Conservation (phyloP, 1,139 yeast species). For the Zygosaccharomyces sapae region DNA sequence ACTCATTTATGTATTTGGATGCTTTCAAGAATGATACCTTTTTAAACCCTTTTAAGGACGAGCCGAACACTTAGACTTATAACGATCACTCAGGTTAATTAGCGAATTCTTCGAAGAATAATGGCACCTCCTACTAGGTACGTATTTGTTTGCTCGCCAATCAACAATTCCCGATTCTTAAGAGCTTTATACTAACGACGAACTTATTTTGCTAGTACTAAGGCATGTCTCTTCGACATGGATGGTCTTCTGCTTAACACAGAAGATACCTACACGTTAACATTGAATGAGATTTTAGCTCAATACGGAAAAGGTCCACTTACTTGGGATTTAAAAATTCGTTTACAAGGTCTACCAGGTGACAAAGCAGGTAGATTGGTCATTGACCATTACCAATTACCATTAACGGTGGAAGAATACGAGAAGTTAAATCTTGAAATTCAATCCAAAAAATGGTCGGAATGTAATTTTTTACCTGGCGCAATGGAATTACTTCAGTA, state of each 20-base stretch:
- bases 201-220: conserved; percentile 34
- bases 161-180: neutral
- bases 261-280: conserved; percentile 83
- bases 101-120: neutral
- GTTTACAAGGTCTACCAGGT: conserved; percentile 89
- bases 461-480: conserved; percentile 72
- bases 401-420: conserved; percentile 61
- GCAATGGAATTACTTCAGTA: conserved; percentile 62
- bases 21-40: neutral
- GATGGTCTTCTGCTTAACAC: conserved; percentile 90
- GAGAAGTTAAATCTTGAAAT: conserved; percentile 47
- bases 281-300: conserved; percentile 60
- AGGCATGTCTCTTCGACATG: conserved; percentile 94
- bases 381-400: conserved; percentile 63
- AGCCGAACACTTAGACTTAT: neutral
- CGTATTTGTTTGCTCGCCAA: neutral
- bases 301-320: conserved; percentile 70
- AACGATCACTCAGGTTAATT: neutral
- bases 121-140: conserved; percentile 10
- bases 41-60: neutral
- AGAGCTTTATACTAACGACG: conserved; percentile 1
- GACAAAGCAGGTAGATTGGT: conserved; percentile 60
- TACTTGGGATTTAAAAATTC: conserved; percentile 85
- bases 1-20: too few species aligned
- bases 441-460: conserved; percentile 62